A percentile compares a stretch with the other conserved stretches of the same genome.
These are phyloP conservation scores for Elymus sibiricus DNA, from an alignment of 176 grass and related monocot species.

Conservation along the genomic window DNA sequence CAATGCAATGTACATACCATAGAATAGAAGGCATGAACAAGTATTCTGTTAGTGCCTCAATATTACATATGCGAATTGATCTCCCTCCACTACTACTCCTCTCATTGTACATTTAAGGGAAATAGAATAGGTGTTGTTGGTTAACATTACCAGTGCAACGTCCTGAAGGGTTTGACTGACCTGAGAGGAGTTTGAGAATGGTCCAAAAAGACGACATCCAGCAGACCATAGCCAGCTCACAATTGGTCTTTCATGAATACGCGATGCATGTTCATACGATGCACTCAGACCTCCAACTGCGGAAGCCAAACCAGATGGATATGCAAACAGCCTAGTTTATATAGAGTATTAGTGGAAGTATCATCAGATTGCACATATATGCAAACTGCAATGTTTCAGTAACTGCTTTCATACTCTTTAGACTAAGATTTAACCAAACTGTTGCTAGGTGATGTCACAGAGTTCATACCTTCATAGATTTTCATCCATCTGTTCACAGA, in stretches of 20 bases:
- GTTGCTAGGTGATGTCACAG: too few species aligned
- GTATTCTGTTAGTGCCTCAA: not conserved
- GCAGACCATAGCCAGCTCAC: conserved; percentile 86
- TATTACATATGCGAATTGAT: not conserved
- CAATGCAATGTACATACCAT: not conserved
- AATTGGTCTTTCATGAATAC: conserved; percentile 74
- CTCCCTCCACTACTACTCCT: not conserved
- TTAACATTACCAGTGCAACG: conserved; percentile 77
- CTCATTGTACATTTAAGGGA: not conserved
- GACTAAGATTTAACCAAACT: too few species aligned
- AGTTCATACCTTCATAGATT: too few species aligned
- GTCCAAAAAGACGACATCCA: conserved; percentile 94
- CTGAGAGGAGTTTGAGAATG: conserved; percentile 91
- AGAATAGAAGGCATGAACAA: not conserved
- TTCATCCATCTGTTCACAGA: too few species aligned
- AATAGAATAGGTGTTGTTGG: not conserved
- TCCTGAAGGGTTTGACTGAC: conserved; percentile 93
- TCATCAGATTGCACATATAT: too few species aligned
- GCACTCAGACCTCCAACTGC: conserved; percentile 85
- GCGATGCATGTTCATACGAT: conserved; percentile 80
- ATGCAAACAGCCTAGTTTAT: conserved; percentile 57
- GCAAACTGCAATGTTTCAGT: too few species aligned
- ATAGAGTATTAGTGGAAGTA: too few species aligned
- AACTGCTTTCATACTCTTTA: too few species aligned
- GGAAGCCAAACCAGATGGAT: conserved; percentile 85